These are phyloP conservation scores for Phytophthora agathidicida DNA, from an alignment of 352 stramenopile genomes.

Conservation along the genomic window DNA sequence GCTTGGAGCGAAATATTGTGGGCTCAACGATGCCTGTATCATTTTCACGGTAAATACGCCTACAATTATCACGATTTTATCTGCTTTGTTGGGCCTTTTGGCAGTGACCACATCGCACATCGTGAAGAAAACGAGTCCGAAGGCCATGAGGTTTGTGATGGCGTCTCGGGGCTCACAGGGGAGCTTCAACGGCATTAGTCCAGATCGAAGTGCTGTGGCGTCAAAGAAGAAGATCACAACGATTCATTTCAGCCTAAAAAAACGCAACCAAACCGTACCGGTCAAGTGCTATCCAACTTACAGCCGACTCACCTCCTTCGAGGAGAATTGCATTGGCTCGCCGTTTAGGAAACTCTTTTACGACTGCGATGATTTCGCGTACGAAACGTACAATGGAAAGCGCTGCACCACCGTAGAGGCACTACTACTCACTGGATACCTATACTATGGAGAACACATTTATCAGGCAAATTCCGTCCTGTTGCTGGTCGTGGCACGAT, in stretches of 20 bases:
- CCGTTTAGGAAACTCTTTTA: conserved; percentile 26
- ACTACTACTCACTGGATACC: conserved; percentile 19
- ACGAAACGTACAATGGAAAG: conserved; percentile 20
- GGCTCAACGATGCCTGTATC: conserved; percentile 25
- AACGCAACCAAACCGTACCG: conserved; percentile 3
- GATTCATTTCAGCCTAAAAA: conserved; percentile 11
- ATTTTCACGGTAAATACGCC: conserved; percentile 27
- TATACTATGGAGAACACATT: conserved; percentile 29
- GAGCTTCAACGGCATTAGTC: background rate
- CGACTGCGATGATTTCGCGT: conserved; percentile 34
- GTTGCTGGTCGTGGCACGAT: conserved; percentile 19
- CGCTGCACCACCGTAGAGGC: conserved; percentile 19
- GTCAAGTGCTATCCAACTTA: background rate
- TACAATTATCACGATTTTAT: conserved; percentile 12
- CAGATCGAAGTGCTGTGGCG: background rate
- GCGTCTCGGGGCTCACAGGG: background rate
- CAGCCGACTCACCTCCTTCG: conserved; percentile 21
- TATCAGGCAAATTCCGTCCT: conserved; percentile 18
- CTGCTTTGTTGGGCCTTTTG: conserved; percentile 4
- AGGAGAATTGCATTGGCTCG: conserved; percentile 24
- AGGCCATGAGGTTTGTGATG: background rate
- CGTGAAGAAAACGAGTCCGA: conserved; percentile 18
- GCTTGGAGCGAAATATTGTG: conserved; percentile 13
- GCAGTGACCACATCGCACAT: conserved; percentile 5
- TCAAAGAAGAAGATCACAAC: background rate